A percentile compares a stretch with the other conserved stretches of the same genome.
These are phyloP conservation scores for Nitzschia putrida DNA, from an alignment of 108 stramenopile species.

Conservation along the genomic window DNA sequence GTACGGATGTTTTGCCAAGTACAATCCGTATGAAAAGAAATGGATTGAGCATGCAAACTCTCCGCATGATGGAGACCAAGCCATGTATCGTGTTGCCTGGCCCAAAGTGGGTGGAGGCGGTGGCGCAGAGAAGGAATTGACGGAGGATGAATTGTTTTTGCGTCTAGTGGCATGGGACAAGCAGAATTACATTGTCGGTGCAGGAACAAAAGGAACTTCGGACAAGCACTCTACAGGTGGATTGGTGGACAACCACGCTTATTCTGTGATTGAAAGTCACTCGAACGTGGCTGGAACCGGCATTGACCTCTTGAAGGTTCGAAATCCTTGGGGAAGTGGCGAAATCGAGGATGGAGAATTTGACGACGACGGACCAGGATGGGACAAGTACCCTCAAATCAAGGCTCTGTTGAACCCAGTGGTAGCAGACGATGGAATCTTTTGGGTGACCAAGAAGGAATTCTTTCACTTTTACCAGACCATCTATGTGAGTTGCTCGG, in stretches of 20 bases:
- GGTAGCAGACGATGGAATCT: conserved; percentile 27
- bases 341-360: conserved; percentile 49
- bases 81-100: conserved; percentile 36
- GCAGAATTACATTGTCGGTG: conserved; percentile 34
- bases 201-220: conserved; percentile 29
- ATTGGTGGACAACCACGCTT: conserved; percentile 52
- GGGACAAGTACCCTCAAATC: conserved; percentile 39
- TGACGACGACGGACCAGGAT: conserved; percentile 50
- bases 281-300: conserved; percentile 41
- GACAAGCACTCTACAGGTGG: conserved; percentile 38
- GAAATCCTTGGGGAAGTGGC: conserved; percentile 52
- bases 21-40: conserved; percentile 34
- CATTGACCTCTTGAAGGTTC: conserved; percentile 44
- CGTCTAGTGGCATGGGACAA: conserved; percentile 44
- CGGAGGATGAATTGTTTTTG: conserved; percentile 36
- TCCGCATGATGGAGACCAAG: conserved; percentile 34
- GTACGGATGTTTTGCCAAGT: conserved; percentile 31
- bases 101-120: conserved; percentile 49
- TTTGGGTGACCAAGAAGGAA: conserved; percentile 35
- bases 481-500: conserved; percentile 21
- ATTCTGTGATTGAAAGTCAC: conserved; percentile 45
- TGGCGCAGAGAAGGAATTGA: conserved; percentile 25
- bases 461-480: conserved; percentile 36
- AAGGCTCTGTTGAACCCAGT: conserved; percentile 27
- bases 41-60: conserved; percentile 42